Evolutionary conservation across 2,329 filamentous ascomycete species (phyloP).

Genomic region (Simplicillium sp.): DNA sequence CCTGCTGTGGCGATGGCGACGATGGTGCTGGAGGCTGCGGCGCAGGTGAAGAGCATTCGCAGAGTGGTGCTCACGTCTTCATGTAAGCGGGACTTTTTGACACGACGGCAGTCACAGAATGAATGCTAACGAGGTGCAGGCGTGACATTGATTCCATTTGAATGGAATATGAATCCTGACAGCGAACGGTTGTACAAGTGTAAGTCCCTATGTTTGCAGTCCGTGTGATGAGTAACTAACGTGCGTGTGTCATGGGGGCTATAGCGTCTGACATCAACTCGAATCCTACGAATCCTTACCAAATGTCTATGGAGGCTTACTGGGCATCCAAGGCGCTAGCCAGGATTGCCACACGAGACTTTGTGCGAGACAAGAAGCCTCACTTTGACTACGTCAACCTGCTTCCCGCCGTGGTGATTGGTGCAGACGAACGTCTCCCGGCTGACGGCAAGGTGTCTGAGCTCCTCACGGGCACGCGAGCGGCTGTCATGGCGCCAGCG

Average conservation of each 20-base stretch:
- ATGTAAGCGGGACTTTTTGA: slow-evolving; percentile 2
- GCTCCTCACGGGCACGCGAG: slow-evolving; percentile 4
- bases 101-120: not conserved
- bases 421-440: slow-evolving; percentile 6
- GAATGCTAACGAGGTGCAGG: not conserved
- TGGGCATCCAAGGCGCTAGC: slow-evolving; percentile 9
- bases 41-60: slow-evolving; percentile 1
- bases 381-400: slow-evolving; percentile 8
- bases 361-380: slow-evolving; percentile 2
- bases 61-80: slow-evolving; percentile 6
- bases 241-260: too few species aligned
- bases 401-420: slow-evolving; percentile 9
- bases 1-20: slow-evolving; percentile 7
- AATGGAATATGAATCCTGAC: slow-evolving; percentile 7
- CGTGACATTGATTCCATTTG: slow-evolving; percentile 8
- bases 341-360: slow-evolving; percentile 2
- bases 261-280: slow-evolving; percentile 4
- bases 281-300: slow-evolving; percentile 1
- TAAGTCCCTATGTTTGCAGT: not conserved
- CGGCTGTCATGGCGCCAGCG: slow-evolving; percentile 5
- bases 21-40: slow-evolving; percentile 5
- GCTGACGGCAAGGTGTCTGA: not conserved
- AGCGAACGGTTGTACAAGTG: slow-evolving; percentile 7
- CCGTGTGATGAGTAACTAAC: too few species aligned
- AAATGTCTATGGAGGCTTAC: slow-evolving; percentile 8